Percentiles rank a stretch among this genome's conserved stretches.
These are phyloP conservation scores for Nigrospora osmanthi DNA, from an alignment of 2,329 filamentous ascomycete species.

Conservation along the genomic window DNA sequence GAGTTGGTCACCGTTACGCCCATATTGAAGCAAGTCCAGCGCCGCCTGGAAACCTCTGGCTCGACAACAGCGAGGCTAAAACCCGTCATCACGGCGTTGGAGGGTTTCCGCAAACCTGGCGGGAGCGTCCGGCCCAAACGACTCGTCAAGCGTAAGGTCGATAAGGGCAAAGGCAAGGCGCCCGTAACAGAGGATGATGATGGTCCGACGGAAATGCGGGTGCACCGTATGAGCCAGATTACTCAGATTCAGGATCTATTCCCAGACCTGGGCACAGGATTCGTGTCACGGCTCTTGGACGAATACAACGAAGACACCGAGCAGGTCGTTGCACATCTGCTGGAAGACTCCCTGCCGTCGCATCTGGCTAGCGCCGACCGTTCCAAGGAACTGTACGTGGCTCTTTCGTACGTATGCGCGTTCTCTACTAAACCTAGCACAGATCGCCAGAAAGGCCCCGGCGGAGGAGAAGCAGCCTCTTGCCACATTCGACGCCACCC, in stretches of 20 bases:
- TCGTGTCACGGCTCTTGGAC: conserved; percentile 71
- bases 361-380: conserved; percentile 59
- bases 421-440: conserved; percentile 2
- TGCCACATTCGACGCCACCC: conserved; percentile 52
- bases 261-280: conserved; percentile 75
- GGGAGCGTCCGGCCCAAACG: conserved; percentile 42
- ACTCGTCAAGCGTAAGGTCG: conserved; percentile 43
- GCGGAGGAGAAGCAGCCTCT: conserved; percentile 34
- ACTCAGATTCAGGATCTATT: conserved; percentile 92
- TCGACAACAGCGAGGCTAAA: conserved; percentile 47
- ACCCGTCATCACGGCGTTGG: conserved; percentile 53
- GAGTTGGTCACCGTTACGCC: conserved; percentile 78
- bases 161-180: conserved; percentile 67
- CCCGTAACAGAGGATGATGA: conserved; percentile 28
- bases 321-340: conserved; percentile 70
- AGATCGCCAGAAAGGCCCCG: conserved; percentile 18
- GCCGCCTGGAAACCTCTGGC: conserved; percentile 40
- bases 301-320: conserved; percentile 73
- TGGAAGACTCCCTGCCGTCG: conserved; percentile 67
- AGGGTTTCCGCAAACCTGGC: conserved; percentile 50
- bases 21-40: conserved; percentile 55
- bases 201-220: conserved; percentile 47
- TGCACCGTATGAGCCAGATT: conserved; percentile 78
- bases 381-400: conserved; percentile 51
- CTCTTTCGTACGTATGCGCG: neutral